Conservation (phyloP, 441 rosid genomes). For the Adansonia rubrostipa region DNA sequence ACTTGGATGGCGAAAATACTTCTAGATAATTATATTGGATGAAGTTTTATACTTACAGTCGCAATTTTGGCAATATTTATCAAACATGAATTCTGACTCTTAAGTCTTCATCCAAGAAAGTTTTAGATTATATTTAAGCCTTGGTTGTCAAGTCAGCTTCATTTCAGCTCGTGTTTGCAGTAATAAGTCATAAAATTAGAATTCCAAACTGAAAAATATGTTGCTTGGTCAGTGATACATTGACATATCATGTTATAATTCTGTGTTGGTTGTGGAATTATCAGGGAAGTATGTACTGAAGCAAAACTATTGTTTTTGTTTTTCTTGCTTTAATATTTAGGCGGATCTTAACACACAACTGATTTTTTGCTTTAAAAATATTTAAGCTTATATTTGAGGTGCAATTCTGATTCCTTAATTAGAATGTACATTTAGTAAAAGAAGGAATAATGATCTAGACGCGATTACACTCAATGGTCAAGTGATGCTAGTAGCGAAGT, state of each 20-base stretch:
- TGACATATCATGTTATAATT: background rate
- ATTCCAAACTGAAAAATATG: background rate
- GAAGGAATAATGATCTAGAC: too few relatives aligned
- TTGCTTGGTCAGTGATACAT: background rate
- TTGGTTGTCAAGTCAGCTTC: background rate
- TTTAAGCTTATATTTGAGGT: background rate
- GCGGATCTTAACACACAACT: background rate
- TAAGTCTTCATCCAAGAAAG: background rate
- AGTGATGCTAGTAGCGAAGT: too few relatives aligned
- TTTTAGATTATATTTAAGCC: background rate
- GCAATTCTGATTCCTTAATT: too few relatives aligned
- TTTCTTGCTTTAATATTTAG: background rate
- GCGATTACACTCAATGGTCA: too few relatives aligned
- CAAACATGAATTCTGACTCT: background rate
- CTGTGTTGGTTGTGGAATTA: background rate
- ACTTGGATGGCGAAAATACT: slow-evolving; percentile 79
- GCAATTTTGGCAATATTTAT: slow-evolving; percentile 6
- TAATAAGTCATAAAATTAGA: background rate
- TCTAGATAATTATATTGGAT: background rate
- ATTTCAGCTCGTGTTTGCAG: background rate
- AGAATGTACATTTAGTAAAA: too few relatives aligned
- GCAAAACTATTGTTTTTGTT: background rate
- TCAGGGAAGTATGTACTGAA: background rate
- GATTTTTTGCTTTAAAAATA: background rate
- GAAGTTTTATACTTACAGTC: background rate